Base-by-base conservation (phyloP, 139 green algal genomes). In the Microglena sp. region DNA sequence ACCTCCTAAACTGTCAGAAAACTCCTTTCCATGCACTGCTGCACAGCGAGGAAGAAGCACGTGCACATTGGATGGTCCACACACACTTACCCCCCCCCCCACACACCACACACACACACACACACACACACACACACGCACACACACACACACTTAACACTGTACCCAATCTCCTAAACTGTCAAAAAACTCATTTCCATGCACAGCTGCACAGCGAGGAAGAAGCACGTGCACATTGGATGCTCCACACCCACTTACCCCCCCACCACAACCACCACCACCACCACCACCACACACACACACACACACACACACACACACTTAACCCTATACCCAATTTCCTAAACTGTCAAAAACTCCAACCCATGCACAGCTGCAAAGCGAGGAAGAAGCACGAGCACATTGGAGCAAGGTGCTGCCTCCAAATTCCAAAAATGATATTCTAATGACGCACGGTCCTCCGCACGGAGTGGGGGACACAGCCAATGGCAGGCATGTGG, bases 391-490 rank as follows among this genome's bases (percentile, higher is more conserved):
- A 26, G 62, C 62, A 59, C 44, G 18, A 2, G n/a, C 2, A 33
- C 62, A 62, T 27, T 69, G 63, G 63, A n/a, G n/a, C 4, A 11
- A n/a, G 31, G 32, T 69, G 32, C 22, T 69, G 5, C 63, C 45
- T 1, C 55, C 55, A 28, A 33, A 71, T 24, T 21, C 62, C 2
- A 36, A 67, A 5, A 44, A 71, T 15, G 69, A 76, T 56, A 67
- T 76, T 28, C 33, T 76, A 1, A 50, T 76, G 21, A 76, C 69
- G 0, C 69, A 76, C 26, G 69, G 69, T 0, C 69, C 69, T 5
- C 69, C 69, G 7, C 50, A 58, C 33, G 69, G 69, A n/a, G 53
- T 64, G 30, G 62, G 55, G 4, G 69, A 76, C 45, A 34, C 22
- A 40, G 43, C 63, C 2, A 11, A 44, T 4, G 63, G 56, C 1